Conservation (phyloP, 495 filamentous ascomycete species). For the Zalerion maritima region DNA sequence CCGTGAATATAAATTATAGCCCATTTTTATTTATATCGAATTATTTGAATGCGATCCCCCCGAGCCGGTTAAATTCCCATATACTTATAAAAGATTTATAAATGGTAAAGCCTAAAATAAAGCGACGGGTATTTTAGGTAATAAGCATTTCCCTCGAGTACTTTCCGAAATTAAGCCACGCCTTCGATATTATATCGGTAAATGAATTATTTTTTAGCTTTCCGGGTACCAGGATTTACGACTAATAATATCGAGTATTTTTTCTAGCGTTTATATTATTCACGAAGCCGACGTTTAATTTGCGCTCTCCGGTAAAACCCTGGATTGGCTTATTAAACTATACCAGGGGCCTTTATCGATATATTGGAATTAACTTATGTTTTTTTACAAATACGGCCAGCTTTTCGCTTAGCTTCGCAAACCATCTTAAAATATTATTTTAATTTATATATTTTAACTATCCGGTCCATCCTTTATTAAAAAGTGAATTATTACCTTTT, state of each 20-base stretch:
- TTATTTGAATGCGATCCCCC: constrained; percentile 18
- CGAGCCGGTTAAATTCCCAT: constrained; percentile 20
- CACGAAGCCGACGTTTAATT: constrained; percentile 20
- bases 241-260: constrained; percentile 13
- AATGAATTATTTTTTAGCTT: constrained; percentile 22
- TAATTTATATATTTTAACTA: constrained; percentile 18
- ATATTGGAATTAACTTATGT: constrained; percentile 3
- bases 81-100: constrained; percentile 1
- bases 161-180: constrained; percentile 15
- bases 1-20: constrained; percentile 16
- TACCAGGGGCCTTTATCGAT: constrained; percentile 5
- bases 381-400: constrained; percentile 10
- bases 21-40: constrained; percentile 24
- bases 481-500: background rate
- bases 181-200: constrained; percentile 11
- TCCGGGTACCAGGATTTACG: constrained; percentile 19
- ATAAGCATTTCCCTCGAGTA: constrained; percentile 21
- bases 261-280: constrained; percentile 8
- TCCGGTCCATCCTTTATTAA: too few species aligned
- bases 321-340: constrained; percentile 9
- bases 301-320: constrained; percentile 15
- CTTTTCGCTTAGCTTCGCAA: constrained; percentile 12
- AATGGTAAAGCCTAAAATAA: constrained; percentile 22
- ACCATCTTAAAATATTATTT: constrained; percentile 13
- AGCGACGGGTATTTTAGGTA: constrained; percentile 20